Percentiles rank a stretch among this genome's conserved stretches.
phyloP scores from a whole-genome alignment of 371 early-diverging fungal species.

The Actinomucor elegans region DNA sequence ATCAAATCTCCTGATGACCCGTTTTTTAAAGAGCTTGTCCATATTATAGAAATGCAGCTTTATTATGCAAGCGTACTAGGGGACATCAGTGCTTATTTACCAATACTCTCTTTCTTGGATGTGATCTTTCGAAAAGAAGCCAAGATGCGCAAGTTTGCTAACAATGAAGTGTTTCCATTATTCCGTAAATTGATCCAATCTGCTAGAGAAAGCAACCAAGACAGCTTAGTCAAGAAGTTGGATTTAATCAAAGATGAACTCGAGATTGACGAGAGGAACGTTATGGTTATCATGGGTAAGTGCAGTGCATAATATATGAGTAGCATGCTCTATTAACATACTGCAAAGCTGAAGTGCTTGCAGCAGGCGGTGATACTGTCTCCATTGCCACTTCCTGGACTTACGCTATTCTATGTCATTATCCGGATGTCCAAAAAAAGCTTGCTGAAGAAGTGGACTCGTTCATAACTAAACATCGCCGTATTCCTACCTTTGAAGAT shows the following conservation, averaged over 20 bases:
- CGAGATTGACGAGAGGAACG: constrained; percentile 9
- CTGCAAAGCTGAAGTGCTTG: constrained; percentile 10
- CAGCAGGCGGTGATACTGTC: constrained; percentile 10
- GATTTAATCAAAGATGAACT: constrained; percentile 8
- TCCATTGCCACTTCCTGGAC: constrained; percentile 8
- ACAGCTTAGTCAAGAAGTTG: constrained; percentile 10
- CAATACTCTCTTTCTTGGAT: constrained; percentile 16
- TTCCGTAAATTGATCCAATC: not conserved
- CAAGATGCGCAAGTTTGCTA: not conserved
- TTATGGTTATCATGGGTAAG: constrained; percentile 24
- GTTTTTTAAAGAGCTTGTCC: constrained; percentile 6
- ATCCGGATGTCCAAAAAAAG: constrained; percentile 19
- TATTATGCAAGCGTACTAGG: not conserved
- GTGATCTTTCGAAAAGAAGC: constrained; percentile 5
- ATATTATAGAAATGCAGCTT: not conserved
- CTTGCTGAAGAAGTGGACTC: constrained; percentile 13
- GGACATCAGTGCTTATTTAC: constrained; percentile 6
- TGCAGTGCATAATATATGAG: no score
- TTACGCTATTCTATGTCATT: constrained; percentile 12
- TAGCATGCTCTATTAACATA: not conserved
- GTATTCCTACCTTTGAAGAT: constrained; percentile 21
- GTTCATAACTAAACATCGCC: constrained; percentile 15
- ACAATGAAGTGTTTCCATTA: not conserved
- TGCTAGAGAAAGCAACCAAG: constrained; percentile 1
- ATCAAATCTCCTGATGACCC: constrained; percentile 2